Conservation (phyloP, 1,284 basidiomycete genomes). For the Agroathelia rolfsii region DNA sequence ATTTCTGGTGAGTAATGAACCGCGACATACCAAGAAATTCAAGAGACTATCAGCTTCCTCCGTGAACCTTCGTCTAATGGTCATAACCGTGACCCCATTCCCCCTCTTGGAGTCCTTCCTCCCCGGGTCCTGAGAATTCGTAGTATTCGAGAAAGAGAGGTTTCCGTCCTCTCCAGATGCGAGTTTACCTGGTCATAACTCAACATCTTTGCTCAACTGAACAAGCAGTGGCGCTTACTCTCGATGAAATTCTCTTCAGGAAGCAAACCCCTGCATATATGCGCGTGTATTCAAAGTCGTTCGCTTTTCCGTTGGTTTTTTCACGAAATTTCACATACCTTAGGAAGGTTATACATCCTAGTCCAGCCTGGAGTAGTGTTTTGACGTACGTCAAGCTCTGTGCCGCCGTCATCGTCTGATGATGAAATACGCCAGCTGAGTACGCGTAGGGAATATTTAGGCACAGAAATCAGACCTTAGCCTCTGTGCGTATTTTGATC, state of each 20-base stretch:
- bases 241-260: conserved; percentile 75
- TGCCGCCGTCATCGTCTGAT: conserved; percentile 40
- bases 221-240: conserved; percentile 34
- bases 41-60: conserved; percentile 72
- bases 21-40: conserved; percentile 55
- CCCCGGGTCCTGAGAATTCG: conserved; percentile 13
- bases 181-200: conserved; percentile 24
- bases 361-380: conserved; percentile 59
- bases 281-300: conserved; percentile 5
- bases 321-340: conserved; percentile 30
- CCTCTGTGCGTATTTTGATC: conserved; percentile 11
- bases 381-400: conserved; percentile 61
- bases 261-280: conserved; percentile 47
- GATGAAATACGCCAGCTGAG: conserved; percentile 1
- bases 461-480: conserved; percentile 2
- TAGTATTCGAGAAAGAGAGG: conserved; percentile 14
- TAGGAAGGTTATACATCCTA: conserved; percentile 70
- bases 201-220: conserved; percentile 19
- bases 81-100: conserved; percentile 37
- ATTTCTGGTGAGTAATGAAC: conserved; percentile 8
- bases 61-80: conserved; percentile 63
- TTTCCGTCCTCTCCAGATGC: conserved; percentile 18
- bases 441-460: not conserved
- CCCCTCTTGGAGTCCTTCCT: conserved; percentile 14
- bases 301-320: conserved; percentile 9